Evolutionary conservation across 345 rosid genomes (phyloP).

Genomic region (Trapa bicornis): DNA sequence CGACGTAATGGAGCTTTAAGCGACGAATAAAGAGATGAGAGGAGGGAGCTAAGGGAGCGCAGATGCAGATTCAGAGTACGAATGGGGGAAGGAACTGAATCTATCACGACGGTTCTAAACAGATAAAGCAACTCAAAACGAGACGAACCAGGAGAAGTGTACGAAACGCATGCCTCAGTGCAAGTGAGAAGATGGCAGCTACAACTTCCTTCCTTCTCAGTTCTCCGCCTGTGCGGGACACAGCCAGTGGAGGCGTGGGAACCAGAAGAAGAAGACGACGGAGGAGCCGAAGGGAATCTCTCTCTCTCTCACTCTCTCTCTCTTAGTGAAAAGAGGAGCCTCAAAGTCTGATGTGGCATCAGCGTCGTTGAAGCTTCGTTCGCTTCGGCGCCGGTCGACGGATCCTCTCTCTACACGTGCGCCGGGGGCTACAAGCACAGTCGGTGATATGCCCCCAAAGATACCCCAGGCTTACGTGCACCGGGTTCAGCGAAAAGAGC

Average conservation of each 20-base stretch:
- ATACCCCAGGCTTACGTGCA: neutral
- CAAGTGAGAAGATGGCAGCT: neutral
- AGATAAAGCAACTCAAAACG: neutral
- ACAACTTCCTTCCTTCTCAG: slow-evolving; percentile 1
- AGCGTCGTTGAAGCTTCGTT: slow-evolving; percentile 21
- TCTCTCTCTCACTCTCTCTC: neutral
- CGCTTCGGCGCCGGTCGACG: neutral
- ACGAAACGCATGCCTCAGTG: neutral
- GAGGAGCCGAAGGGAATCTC: neutral
- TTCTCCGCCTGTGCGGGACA: neutral
- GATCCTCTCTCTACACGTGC: slow-evolving; percentile 1
- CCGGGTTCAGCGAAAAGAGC: neutral
- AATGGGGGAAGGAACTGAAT: neutral
- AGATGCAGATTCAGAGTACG: neutral
- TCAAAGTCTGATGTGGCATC: slow-evolving; percentile 25
- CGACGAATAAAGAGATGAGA: neutral
- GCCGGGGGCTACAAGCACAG: neutral
- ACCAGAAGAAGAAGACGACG: neutral
- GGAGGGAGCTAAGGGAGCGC: neutral
- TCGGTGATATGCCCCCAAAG: no score
- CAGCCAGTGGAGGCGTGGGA: neutral
- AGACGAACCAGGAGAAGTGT: neutral
- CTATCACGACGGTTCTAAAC: neutral
- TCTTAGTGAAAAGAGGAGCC: slow-evolving; percentile 8
- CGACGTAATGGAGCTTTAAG: neutral